Conservation (phyloP, 1,284 basidiomycete species). For the Boletus smithii region DNA sequence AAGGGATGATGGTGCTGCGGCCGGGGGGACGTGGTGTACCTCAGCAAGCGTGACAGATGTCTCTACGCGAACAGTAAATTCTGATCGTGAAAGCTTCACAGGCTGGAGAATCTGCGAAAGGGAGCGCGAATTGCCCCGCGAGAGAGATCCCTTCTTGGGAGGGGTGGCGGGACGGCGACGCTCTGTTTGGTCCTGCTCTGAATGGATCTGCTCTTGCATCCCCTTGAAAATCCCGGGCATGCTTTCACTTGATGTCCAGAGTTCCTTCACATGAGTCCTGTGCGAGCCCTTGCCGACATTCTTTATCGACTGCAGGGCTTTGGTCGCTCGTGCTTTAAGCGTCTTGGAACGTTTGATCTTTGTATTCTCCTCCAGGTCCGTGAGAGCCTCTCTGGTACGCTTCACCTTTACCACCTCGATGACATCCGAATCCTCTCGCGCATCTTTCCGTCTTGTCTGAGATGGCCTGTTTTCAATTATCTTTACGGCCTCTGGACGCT, state of each 20-base stretch:
- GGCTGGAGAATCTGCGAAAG: constrained; percentile 28
- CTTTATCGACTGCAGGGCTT: constrained; percentile 61
- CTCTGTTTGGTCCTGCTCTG: constrained; percentile 14
- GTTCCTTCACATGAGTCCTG: constrained; percentile 40
- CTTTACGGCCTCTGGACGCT: constrained; percentile 27
- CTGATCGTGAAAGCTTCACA: constrained; percentile 12
- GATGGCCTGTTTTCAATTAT: constrained; percentile 24
- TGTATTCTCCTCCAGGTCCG: constrained; percentile 28
- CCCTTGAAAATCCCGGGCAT: constrained; percentile 30
- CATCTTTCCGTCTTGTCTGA: constrained; percentile 27
- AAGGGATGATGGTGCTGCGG: constrained; percentile 9
- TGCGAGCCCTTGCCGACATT: constrained; percentile 43
- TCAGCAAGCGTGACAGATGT: constrained; percentile 6
- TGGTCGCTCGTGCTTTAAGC: constrained; percentile 55
- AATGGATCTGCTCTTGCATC: constrained; percentile 20
- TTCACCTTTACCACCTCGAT: constrained; percentile 67
- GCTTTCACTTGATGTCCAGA: constrained; percentile 34
- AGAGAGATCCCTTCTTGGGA: constrained; percentile 18
- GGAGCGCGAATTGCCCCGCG: constrained; percentile 23
- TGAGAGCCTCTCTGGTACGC: constrained; percentile 38
- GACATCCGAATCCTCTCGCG: constrained; percentile 44
- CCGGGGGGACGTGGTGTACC: constrained; percentile 1
- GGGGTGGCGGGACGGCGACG: background rate
- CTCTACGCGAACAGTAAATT: constrained; percentile 8
- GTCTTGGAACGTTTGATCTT: constrained; percentile 48